phyloP scores from a whole-genome alignment of 2,329 filamentous ascomycete genomes.

The Periconia macrospinosa region DNA sequence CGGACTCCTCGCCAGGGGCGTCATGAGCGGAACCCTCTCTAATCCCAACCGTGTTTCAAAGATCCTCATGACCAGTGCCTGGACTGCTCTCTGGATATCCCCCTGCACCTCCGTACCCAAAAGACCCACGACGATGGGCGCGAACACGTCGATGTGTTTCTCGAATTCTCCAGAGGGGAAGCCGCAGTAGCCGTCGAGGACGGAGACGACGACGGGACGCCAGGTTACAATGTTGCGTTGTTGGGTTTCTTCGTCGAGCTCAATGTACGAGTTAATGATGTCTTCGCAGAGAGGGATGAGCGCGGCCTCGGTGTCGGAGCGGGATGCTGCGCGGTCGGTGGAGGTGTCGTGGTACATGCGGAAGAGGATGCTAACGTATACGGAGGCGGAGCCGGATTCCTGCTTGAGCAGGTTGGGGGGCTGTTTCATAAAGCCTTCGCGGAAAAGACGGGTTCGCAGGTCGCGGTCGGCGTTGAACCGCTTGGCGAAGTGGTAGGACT shows the following conservation, averaged over 20 bases:
- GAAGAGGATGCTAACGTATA: conserved; percentile 94
- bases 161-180: conserved; percentile 82
- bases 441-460: conserved; percentile 88
- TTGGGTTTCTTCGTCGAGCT: conserved; percentile 92
- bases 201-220: conserved; percentile 95
- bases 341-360: conserved; percentile 94
- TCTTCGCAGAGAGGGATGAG: conserved; percentile 94
- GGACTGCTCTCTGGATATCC: conserved; percentile 77
- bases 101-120: conserved; percentile 77
- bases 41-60: conserved; percentile 61
- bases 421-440: conserved; percentile 99
- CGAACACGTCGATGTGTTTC: conserved; percentile 79
- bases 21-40: conserved; percentile 27
- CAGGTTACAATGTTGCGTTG: conserved; percentile 96
- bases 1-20: conserved; percentile 19
- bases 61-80: conserved; percentile 76
- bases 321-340: conserved; percentile 76
- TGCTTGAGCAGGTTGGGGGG: conserved; percentile 97
- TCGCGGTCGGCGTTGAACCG: conserved; percentile 98
- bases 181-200: conserved; percentile 86
- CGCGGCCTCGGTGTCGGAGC: conserved; percentile 84
- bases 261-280: conserved; percentile 83
- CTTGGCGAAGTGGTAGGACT: conserved; percentile 94
- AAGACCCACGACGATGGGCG: conserved; percentile 81
- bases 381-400: conserved; percentile 87